Conservation (phyloP, 495 filamentous ascomycete genomes). For the Zalerion maritima region DNA sequence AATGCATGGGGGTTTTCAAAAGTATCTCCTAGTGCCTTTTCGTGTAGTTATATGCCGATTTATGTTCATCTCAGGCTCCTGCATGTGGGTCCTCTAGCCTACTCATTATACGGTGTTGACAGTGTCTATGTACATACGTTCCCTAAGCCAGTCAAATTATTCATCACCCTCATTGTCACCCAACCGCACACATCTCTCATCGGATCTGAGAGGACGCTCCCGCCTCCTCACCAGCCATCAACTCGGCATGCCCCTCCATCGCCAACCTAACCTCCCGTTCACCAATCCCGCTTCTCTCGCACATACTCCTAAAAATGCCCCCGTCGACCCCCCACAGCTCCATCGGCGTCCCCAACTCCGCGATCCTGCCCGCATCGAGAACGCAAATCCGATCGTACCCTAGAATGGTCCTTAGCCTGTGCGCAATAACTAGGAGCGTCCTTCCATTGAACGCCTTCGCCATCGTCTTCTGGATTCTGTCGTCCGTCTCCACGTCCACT, state of each 20-base stretch:
- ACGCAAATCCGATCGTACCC: constrained; percentile 93
- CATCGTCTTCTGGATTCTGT: constrained; percentile 89
- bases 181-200: too few species aligned
- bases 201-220: too few species aligned
- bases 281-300: constrained; percentile 73
- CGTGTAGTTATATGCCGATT: too few species aligned
- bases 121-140: too few species aligned
- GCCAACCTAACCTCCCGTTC: constrained; percentile 49
- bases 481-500: constrained; percentile 92
- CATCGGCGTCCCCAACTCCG: constrained; percentile 67
- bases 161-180: too few species aligned
- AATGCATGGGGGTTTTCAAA: too few species aligned
- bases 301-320: constrained; percentile 83
- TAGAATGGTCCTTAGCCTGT: constrained; percentile 79
- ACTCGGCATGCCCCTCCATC: constrained; percentile 9
- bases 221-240: constrained; percentile 5
- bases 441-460: constrained; percentile 72
- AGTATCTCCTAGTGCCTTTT: too few species aligned
- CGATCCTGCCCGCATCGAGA: constrained; percentile 79
- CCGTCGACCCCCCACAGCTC: constrained; percentile 44
- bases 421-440: constrained; percentile 91
- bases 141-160: too few species aligned
- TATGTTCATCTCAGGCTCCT: too few species aligned
- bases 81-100: too few species aligned
- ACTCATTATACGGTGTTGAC: too few species aligned